Evolutionary conservation across 2,329 filamentous ascomycete species (phyloP).

Genomic region (Talaromyces sp.): DNA sequence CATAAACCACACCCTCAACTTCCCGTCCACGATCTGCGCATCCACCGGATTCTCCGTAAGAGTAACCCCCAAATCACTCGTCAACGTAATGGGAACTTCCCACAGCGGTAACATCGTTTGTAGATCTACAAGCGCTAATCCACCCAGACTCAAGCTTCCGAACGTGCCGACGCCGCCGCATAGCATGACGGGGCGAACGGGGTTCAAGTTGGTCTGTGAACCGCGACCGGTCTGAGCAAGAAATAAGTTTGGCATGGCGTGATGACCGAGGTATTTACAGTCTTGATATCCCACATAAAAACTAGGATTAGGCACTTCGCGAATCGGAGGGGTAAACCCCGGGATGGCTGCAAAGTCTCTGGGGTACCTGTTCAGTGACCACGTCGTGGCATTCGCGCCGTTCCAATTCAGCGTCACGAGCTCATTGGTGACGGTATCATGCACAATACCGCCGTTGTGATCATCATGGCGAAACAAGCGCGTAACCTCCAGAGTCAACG

Average conservation of each 20-base stretch:
- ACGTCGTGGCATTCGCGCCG: conserved; percentile 36
- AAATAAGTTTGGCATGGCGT: conserved; percentile 29
- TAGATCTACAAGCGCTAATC: conserved; percentile 48
- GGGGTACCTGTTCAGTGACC: conserved; percentile 35
- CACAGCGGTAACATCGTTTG: conserved; percentile 45
- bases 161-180: conserved; percentile 47
- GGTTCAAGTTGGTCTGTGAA: not conserved
- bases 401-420: conserved; percentile 49
- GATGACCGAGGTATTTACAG: conserved; percentile 50
- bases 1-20: conserved; percentile 46
- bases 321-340: conserved; percentile 25
- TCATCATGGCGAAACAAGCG: conserved; percentile 38
- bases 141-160: conserved; percentile 36
- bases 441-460: conserved; percentile 49
- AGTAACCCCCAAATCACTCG: conserved; percentile 37
- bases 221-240: not conserved
- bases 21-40: conserved; percentile 43
- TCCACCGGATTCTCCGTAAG: conserved; percentile 52
- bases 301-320: conserved; percentile 37
- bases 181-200: conserved; percentile 42
- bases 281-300: conserved; percentile 52
- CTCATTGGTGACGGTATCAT: conserved; percentile 35
- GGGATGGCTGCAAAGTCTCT: conserved; percentile 20
- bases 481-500: conserved; percentile 35
- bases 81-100: conserved; percentile 46